These are phyloP conservation scores for Trapa bicornis DNA, from an alignment of 345 rosid species.

Conservation along the genomic window DNA sequence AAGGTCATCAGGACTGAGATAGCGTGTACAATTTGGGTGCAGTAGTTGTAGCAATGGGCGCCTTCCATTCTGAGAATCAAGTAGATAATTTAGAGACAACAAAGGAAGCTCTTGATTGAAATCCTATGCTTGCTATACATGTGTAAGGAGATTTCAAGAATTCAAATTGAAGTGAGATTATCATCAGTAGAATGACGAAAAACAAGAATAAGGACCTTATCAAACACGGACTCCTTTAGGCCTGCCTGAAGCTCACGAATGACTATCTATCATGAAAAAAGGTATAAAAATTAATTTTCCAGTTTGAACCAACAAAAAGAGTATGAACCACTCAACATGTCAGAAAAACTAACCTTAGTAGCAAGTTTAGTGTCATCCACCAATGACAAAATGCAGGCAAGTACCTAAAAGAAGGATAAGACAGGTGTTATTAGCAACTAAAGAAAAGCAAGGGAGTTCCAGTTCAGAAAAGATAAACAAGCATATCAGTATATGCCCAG, in stretches of 20 bases:
- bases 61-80: slow-evolving; percentile 55
- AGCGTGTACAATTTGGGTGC: slow-evolving; percentile 68
- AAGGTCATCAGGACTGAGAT: slow-evolving; percentile 64
- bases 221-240: slow-evolving; percentile 56
- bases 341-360: slow-evolving; percentile 44
- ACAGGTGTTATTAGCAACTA: background rate
- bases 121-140: no score
- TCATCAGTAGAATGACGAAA: no score
- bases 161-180: background rate
- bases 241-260: slow-evolving; percentile 55
- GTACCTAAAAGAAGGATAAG: slow-evolving; percentile 37
- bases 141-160: slow-evolving; percentile 5
- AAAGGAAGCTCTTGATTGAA: no score
- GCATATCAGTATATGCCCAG: background rate
- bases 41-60: slow-evolving; percentile 66
- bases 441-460: background rate
- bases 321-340: background rate
- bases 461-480: background rate
- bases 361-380: slow-evolving; percentile 93
- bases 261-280: slow-evolving; percentile 37
- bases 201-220: slow-evolving; percentile 41
- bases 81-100: background rate
- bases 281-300: slow-evolving; percentile 12
- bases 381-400: slow-evolving; percentile 48
- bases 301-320: slow-evolving; percentile 6